Conservation (phyloP, 441 rosid genomes). For the Populus tomentosa region DNA sequence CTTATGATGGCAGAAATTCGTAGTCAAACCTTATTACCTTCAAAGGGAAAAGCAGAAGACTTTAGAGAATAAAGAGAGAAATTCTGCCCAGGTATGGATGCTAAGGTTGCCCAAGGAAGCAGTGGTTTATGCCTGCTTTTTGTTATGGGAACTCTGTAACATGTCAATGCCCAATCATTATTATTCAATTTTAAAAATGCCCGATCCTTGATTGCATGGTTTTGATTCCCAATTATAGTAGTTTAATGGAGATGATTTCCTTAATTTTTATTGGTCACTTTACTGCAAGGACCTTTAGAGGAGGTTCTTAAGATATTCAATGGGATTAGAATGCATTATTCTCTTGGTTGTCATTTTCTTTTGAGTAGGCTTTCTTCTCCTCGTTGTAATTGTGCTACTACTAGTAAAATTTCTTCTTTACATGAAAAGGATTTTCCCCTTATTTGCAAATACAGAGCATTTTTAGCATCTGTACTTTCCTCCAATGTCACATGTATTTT, state of each 20-base stretch:
- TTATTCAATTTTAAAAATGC: not conserved
- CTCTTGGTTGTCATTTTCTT: not conserved
- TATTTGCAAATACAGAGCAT: not conserved
- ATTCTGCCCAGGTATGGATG: constrained; percentile 66
- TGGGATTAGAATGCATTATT: not conserved
- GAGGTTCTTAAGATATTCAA: not conserved
- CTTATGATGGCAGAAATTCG: constrained; percentile 50
- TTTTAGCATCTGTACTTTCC: not conserved
- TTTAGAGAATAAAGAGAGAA: constrained; percentile 64
- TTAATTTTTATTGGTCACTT: not conserved
- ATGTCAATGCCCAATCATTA: not conserved
- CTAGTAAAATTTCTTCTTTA: not conserved
- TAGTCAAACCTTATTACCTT: constrained; percentile 71
- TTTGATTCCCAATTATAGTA: not conserved
- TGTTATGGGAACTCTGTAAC: not conserved
- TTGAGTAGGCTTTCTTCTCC: not conserved
- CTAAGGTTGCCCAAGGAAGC: constrained; percentile 4
- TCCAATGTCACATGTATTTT: not conserved
- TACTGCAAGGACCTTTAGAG: not conserved
- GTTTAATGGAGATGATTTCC: not conserved
- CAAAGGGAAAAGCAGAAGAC: constrained; percentile 71
- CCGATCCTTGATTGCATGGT: not conserved
- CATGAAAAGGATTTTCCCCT: not conserved
- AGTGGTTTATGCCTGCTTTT: constrained; percentile 2
- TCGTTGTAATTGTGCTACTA: not conserved